Conservation (phyloP, 805 yeast species). For the Ogataea pignaliae region DNA sequence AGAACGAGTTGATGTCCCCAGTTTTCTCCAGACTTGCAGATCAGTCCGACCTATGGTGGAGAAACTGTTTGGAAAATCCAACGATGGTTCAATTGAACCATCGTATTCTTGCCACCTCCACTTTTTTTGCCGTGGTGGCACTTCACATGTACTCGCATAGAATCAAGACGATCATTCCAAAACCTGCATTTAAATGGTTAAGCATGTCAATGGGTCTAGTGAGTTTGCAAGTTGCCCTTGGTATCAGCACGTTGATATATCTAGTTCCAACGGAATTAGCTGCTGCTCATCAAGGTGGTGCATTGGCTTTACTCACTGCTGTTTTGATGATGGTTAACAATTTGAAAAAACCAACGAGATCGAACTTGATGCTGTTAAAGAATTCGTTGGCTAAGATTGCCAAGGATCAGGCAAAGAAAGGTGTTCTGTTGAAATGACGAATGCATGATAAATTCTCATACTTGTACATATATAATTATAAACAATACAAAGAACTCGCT, state of each 20-base stretch:
- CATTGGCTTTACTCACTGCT: constrained; percentile 79
- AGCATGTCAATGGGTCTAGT: constrained; percentile 80
- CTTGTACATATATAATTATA: neutral
- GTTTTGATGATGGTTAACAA: constrained; percentile 60
- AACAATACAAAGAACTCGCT: neutral
- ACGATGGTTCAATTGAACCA: constrained; percentile 92
- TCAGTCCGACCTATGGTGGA: constrained; percentile 77
- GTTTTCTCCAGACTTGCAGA: constrained; percentile 65
- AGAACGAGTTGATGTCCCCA: constrained; percentile 73
- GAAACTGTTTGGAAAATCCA: constrained; percentile 92
- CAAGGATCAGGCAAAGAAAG: constrained; percentile 1
- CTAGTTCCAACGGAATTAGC: constrained; percentile 92
- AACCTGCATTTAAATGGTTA: constrained; percentile 48
- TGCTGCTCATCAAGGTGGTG: constrained; percentile 96
- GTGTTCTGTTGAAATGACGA: neutral
- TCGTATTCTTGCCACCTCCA: constrained; percentile 75
- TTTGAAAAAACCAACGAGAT: constrained; percentile 49
- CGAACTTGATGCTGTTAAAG: constrained; percentile 28
- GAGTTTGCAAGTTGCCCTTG: constrained; percentile 76
- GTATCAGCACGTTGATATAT: constrained; percentile 80
- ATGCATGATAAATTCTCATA: neutral
- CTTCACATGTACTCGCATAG: constrained; percentile 64
- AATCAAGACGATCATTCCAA: constrained; percentile 54
- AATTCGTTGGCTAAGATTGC: constrained; percentile 19
- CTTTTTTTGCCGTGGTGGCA: constrained; percentile 68